Conservation (phyloP, 306 rosid genomes). For the Vicia faba region DNA sequence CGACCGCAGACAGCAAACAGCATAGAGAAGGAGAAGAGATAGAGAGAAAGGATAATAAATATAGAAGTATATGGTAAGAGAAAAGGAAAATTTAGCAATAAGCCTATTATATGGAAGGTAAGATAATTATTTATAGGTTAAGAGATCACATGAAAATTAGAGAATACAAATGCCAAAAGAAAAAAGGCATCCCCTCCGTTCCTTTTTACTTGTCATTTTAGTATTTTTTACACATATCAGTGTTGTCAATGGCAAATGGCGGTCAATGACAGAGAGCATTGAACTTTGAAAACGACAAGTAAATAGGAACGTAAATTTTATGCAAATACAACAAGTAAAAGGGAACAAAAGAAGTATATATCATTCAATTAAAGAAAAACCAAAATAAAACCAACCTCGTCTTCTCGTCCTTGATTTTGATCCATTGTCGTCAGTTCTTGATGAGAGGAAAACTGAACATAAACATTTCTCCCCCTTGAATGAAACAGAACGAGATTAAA, state of each 20-base stretch:
- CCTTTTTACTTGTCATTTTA: too few species aligned
- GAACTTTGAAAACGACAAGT: too few species aligned
- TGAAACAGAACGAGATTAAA: slow-evolving; percentile 30
- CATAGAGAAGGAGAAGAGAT: slow-evolving; percentile 85
- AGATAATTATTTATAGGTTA: neutral
- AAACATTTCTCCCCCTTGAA: slow-evolving; percentile 96
- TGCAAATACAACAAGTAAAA: too few species aligned
- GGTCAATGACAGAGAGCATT: too few species aligned
- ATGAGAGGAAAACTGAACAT: slow-evolving; percentile 97
- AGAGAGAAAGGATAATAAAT: slow-evolving; percentile 87
- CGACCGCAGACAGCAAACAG: slow-evolving; percentile 76
- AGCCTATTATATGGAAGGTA: slow-evolving; percentile 28
- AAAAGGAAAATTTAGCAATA: slow-evolving; percentile 44
- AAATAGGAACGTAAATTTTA: too few species aligned
- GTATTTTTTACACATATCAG: too few species aligned
- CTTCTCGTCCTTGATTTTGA: slow-evolving; percentile 94
- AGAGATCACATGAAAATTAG: slow-evolving; percentile 11
- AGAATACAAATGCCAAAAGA: neutral
- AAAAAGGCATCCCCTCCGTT: neutral
- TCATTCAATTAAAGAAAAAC: slow-evolving; percentile 4
- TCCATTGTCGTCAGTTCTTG: slow-evolving; percentile 95
- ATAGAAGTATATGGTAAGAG: slow-evolving; percentile 62
- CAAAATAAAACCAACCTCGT: slow-evolving; percentile 74
- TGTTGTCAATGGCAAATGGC: too few species aligned
- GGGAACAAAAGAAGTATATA: neutral